Percentiles rank a stretch among this genome's conserved stretches.
These are phyloP conservation scores for Akanthomyces dipterigenus DNA, from an alignment of 2,329 filamentous ascomycete species.

Conservation along the genomic window DNA sequence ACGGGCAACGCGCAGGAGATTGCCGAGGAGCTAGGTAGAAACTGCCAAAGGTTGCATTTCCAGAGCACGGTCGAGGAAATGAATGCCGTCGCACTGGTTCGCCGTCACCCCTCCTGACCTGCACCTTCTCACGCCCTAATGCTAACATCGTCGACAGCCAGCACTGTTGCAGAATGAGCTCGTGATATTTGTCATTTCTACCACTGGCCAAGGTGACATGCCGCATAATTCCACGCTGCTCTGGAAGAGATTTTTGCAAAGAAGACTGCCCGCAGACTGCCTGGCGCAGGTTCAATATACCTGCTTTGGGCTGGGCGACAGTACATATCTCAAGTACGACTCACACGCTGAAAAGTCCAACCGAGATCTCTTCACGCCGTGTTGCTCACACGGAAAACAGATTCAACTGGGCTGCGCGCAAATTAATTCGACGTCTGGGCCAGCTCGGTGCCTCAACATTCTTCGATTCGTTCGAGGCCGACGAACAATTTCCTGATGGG, in stretches of 20 bases:
- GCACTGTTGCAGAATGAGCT: constrained; percentile 46
- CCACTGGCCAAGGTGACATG: constrained; percentile 90
- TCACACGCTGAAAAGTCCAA: neutral
- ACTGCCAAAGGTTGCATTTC: constrained; percentile 74
- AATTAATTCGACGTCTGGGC: constrained; percentile 74
- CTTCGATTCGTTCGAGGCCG: constrained; percentile 75
- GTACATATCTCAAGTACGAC: constrained; percentile 79
- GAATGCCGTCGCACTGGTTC: constrained; percentile 67
- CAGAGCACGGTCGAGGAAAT: constrained; percentile 68
- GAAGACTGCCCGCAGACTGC: constrained; percentile 65
- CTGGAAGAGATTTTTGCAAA: constrained; percentile 79
- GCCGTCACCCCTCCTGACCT: constrained; percentile 24
- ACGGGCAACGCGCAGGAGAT: constrained; percentile 91
- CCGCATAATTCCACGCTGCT: constrained; percentile 75
- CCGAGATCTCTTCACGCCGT: neutral
- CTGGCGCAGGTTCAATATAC: constrained; percentile 66
- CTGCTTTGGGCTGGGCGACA: constrained; percentile 88
- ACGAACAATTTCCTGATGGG: constrained; percentile 92
- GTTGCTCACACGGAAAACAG: constrained; percentile 33
- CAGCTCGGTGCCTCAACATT: constrained; percentile 77
- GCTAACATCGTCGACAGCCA: constrained; percentile 30
- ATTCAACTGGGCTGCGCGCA: constrained; percentile 89
- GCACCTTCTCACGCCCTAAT: neutral
- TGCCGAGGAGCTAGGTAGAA: constrained; percentile 72
- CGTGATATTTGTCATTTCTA: constrained; percentile 78